Evolutionary conservation across 257 asterid genomes (phyloP).

Genomic region (Hygrophila difformis): DNA sequence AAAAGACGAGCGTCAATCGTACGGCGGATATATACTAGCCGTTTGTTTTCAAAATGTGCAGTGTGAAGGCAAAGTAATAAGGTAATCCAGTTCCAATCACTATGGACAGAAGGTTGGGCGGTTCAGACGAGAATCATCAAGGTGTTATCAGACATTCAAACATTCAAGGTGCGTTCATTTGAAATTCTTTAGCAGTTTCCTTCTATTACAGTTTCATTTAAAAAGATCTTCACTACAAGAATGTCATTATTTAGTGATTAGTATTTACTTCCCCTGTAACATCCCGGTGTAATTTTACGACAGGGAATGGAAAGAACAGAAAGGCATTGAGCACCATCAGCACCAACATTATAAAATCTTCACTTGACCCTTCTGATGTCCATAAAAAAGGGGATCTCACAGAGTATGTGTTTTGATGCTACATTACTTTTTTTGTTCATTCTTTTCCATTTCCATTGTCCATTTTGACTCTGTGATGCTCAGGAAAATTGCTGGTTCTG

Average conservation of each 20-base stretch:
- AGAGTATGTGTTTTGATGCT: conserved; percentile 34
- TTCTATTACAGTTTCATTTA: too few species aligned
- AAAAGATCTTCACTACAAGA: background rate
- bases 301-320: conserved; percentile 34
- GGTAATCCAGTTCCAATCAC: too few species aligned
- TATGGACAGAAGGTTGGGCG: too few species aligned
- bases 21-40: too few species aligned
- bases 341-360: conserved; percentile 43
- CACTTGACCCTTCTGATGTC: conserved; percentile 43
- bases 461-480: conserved; percentile 11
- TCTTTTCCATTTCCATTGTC: background rate
- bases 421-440: background rate
- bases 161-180: too few species aligned
- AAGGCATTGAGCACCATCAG: conserved; percentile 68
- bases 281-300: conserved; percentile 17
- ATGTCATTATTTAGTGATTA: background rate
- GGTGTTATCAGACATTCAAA: too few species aligned
- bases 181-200: too few species aligned
- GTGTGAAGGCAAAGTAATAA: too few species aligned
- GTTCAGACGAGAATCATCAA: too few species aligned
- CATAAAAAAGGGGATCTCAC: conserved; percentile 47
- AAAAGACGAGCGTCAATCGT: too few species aligned
- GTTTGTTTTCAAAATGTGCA: too few species aligned
- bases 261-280: background rate
- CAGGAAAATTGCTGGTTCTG: conserved; percentile 36